Percentiles rank a stretch among this genome's conserved stretches.
These are phyloP conservation scores for Epichloe uncinata DNA, from an alignment of 2,329 filamentous ascomycete genomes.

Conservation along the genomic window DNA sequence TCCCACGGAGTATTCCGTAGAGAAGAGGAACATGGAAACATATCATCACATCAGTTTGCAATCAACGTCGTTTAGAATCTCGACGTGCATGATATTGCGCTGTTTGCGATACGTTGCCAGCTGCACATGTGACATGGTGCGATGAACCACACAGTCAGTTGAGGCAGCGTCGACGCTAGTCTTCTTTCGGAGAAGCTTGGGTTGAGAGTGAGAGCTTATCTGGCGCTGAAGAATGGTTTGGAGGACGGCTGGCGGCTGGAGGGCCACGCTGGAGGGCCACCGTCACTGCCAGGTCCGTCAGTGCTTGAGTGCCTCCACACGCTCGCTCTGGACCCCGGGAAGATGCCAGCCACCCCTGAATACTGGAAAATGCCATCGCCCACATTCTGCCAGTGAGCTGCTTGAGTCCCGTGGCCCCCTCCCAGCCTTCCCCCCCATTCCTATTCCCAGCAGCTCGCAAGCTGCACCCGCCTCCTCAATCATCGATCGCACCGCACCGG, in stretches of 20 bases:
- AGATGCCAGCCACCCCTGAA: constrained; percentile 1
- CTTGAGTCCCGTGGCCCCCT: not conserved
- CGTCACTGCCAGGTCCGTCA: too few species aligned
- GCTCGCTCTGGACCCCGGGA: not conserved
- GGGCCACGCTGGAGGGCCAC: not conserved
- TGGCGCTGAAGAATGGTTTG: not conserved
- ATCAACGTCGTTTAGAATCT: too few species aligned
- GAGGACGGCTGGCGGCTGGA: not conserved
- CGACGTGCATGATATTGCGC: too few species aligned
- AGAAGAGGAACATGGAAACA: too few species aligned
- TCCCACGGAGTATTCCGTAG: too few species aligned
- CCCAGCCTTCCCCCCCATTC: constrained; percentile 1
- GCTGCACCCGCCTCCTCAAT: not conserved
- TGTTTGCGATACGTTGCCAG: too few species aligned
- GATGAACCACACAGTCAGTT: too few species aligned
- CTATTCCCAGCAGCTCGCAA: not conserved
- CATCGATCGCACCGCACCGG: not conserved
- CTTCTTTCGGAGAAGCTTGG: too few species aligned
- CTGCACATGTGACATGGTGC: not conserved
- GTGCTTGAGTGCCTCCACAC: not conserved
- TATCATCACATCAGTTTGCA: too few species aligned
- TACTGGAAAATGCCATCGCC: not conserved
- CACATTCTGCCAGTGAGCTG: not conserved
- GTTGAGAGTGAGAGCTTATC: not conserved
- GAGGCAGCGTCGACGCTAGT: too few species aligned